These are phyloP conservation scores for Mimosa pudica DNA, from an alignment of 306 rosid species.

Conservation along the genomic window DNA sequence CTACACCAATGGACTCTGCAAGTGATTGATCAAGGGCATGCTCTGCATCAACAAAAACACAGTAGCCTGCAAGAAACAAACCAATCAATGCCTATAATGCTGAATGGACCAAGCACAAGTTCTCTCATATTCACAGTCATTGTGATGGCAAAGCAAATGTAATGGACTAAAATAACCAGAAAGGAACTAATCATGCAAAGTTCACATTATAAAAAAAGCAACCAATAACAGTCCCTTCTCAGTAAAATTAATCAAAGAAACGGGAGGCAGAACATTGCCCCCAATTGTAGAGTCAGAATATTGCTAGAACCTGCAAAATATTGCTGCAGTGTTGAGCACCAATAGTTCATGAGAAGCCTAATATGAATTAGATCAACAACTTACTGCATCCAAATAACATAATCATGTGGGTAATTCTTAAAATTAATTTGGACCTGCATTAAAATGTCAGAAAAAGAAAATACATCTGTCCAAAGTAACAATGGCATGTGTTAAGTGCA, in stretches of 20 bases:
- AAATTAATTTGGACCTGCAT: slow-evolving; percentile 13
- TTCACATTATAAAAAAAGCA: neutral
- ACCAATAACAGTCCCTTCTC: slow-evolving; percentile 15
- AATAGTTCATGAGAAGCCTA: slow-evolving; percentile 13
- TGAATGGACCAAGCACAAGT: slow-evolving; percentile 2
- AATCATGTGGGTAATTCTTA: neutral
- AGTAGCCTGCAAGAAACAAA: slow-evolving; percentile 59
- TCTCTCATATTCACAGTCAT: slow-evolving; percentile 10
- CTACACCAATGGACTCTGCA: slow-evolving; percentile 83
- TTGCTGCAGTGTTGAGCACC: neutral
- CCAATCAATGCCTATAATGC: slow-evolving; percentile 11
- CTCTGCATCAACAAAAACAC: slow-evolving; percentile 92
- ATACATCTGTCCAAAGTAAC: neutral
- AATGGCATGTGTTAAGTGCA: neutral
- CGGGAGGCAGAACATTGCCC: neutral
- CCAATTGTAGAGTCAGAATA: slow-evolving; percentile 6
- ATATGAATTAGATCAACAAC: neutral
- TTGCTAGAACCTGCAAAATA: neutral
- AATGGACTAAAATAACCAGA: neutral
- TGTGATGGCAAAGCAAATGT: neutral
- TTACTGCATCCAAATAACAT: slow-evolving; percentile 21
- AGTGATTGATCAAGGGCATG: slow-evolving; percentile 89
- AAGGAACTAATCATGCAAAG: neutral
- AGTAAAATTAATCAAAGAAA: neutral
- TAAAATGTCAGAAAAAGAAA: neutral